These are phyloP conservation scores for Bauhinia variegata DNA, from an alignment of 306 rosid species.

Conservation along the genomic window DNA sequence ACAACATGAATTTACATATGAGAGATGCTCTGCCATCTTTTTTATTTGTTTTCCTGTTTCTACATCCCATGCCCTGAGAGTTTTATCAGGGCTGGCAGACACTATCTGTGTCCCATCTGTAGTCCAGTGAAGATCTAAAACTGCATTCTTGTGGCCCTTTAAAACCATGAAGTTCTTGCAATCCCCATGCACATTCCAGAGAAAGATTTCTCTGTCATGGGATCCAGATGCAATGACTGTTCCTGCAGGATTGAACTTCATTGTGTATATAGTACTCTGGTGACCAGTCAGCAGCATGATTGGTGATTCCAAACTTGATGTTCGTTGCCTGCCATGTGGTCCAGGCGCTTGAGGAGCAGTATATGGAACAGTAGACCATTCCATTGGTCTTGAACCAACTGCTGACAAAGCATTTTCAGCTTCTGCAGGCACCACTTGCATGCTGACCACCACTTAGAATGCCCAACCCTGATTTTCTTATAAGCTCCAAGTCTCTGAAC, in stretches of 20 bases:
- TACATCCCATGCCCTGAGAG: constrained; percentile 93
- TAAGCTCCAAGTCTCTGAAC: constrained; percentile 13
- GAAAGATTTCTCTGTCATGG: constrained; percentile 89
- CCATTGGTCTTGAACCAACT: constrained; percentile 88
- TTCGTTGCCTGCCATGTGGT: constrained; percentile 74
- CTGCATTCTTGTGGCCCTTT: constrained; percentile 94
- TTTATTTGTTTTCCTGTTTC: constrained; percentile 89
- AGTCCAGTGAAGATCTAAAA: constrained; percentile 97
- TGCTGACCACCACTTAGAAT: constrained; percentile 43
- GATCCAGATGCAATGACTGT: constrained; percentile 90
- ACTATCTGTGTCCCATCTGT: constrained; percentile 83
- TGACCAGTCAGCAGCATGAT: constrained; percentile 89
- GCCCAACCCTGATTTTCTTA: constrained; percentile 23
- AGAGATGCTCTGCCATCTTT: constrained; percentile 95
- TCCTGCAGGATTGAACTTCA: constrained; percentile 92
- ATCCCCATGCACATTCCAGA: constrained; percentile 86
- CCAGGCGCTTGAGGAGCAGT: constrained; percentile 63
- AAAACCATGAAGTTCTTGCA: constrained; percentile 93
- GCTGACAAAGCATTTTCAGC: constrained; percentile 73
- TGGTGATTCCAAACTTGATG: constrained; percentile 84
- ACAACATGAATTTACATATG: constrained; percentile 87
- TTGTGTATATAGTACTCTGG: constrained; percentile 84
- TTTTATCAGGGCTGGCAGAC: constrained; percentile 91
- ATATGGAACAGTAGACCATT: constrained; percentile 79
- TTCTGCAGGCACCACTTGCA: constrained; percentile 69